Evolutionary conservation across 305 asterid species (phyloP), one percentile per base, ranked within the genome.

Genomic region (Rubia tinctorum): DNA sequence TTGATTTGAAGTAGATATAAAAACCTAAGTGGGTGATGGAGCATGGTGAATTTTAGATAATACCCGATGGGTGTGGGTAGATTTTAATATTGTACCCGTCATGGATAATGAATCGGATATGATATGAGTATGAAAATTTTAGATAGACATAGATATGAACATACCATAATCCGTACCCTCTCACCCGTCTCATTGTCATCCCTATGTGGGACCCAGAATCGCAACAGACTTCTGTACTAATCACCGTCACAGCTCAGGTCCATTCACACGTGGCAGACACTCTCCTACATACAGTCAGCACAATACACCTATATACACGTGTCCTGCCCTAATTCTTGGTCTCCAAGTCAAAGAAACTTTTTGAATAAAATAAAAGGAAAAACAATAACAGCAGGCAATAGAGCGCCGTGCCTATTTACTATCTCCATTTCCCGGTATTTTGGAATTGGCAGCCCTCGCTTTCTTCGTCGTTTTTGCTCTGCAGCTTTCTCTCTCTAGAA

Each of bases 341-440:
- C 49, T 9, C 37, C 75, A 76, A 76, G 72, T 64, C 51, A 62
- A 20, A n/a, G 13, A 12, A 60, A 68, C 58, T 20, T 14, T 27
- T 42, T 6, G 17, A 49, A 27, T 11, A 15, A 10, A 23, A n/a
- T 1, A 17, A 27, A 5, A 5, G 10, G 30, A 44, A 40, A 23
- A 22, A 30, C 11, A 59, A 22, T 37, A 34, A 7, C 30, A 22
- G 5, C 68, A 1, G 42, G 20, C 66, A n/a, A 17, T 3, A 12
- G 15, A 55, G 39, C 63, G 7, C 34, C 43, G 0, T 56, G 23
- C 53, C 34, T 39, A 13, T 34, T 8, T 40, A 37, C 51, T 53
- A 17, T 53, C 59, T 5, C 4, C 60, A 53, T 34, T 61, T 76
- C 80, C 80, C 75, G 53, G 43, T 34, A 62, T 25, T 25, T 71